Percentiles rank a stretch among this genome's conserved stretches.
Conservation (phyloP, 2,329 filamentous ascomycete genomes). For the Myriosclerotinia curreyana region DNA sequence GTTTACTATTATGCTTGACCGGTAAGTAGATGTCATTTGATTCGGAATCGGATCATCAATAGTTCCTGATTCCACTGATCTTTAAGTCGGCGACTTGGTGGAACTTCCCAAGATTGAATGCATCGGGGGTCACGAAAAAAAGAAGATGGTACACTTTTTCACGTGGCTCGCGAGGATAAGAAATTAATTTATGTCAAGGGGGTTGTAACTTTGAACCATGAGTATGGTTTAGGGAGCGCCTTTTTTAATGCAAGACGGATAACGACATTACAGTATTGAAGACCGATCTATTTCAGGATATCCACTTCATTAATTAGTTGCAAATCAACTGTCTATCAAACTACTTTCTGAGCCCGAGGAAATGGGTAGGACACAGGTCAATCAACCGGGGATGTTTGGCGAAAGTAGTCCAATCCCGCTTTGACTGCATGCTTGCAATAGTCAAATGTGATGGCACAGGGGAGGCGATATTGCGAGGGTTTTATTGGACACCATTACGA, state of each 20-base stretch:
- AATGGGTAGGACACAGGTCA: conserved; percentile 14
- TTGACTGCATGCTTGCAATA: not conserved
- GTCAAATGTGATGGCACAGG: not conserved
- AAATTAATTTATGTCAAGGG: conserved; percentile 8
- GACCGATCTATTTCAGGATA: conserved; percentile 17
- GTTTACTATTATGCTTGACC: not conserved
- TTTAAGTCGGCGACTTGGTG: conserved; percentile 22
- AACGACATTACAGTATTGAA: conserved; percentile 17
- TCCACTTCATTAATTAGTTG: not conserved
- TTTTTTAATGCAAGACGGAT: conserved; percentile 18
- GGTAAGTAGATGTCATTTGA: not conserved
- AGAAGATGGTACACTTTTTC: conserved; percentile 12
- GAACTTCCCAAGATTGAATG: conserved; percentile 10
- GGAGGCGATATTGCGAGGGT: not conserved
- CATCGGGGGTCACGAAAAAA: conserved; percentile 17
- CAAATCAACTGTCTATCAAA: conserved; percentile 13
- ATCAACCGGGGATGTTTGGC: not conserved
- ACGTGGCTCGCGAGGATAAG: conserved; percentile 8
- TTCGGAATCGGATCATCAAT: conserved; percentile 10
- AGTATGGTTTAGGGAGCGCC: not conserved
- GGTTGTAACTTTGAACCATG: conserved; percentile 13
- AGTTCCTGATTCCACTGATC: conserved; percentile 13
- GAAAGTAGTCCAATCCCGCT: not conserved
- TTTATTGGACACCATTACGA: conserved; percentile 15
- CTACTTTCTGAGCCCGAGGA: conserved; percentile 11